phyloP scores from a whole-genome alignment of 768 basidiomycete genomes.

The Russula brevipes region DNA sequence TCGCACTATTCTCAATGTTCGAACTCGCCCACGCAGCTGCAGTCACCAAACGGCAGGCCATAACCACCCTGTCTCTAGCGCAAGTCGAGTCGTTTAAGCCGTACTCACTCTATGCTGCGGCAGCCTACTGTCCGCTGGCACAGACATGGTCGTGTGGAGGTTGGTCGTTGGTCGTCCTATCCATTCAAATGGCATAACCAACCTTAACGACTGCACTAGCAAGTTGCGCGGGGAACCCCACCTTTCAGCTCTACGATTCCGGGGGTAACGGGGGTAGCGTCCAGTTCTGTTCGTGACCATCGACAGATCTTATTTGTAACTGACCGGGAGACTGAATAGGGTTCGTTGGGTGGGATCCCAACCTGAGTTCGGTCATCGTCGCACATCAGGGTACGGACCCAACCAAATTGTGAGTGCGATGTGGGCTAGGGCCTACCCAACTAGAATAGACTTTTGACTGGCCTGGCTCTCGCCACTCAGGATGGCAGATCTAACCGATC shows the following conservation, averaged over 20 bases:
- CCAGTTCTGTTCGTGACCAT: slow-evolving; percentile 11
- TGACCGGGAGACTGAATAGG: slow-evolving; percentile 39
- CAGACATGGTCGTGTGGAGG: slow-evolving; percentile 51
- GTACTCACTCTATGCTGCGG: slow-evolving; percentile 47
- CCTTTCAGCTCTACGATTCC: slow-evolving; percentile 41
- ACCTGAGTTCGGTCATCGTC: slow-evolving; percentile 49
- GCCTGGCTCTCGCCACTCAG: not conserved
- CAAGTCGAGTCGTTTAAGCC: slow-evolving; percentile 44
- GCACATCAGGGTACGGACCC: slow-evolving; percentile 61
- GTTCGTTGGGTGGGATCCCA: slow-evolving; percentile 50
- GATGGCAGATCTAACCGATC: slow-evolving; percentile 39
- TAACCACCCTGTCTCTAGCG: not conserved
- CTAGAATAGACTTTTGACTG: not conserved
- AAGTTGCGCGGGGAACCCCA: slow-evolving; percentile 44
- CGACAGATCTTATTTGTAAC: slow-evolving; percentile 24
- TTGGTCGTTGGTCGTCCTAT: not conserved
- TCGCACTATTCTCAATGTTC: not conserved
- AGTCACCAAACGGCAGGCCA: not conserved
- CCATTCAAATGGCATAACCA: not conserved
- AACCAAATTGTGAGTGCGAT: slow-evolving; percentile 41
- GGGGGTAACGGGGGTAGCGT: slow-evolving; percentile 28
- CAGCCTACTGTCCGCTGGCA: slow-evolving; percentile 45
- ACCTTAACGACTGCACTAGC: slow-evolving; percentile 28
- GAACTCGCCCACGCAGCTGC: not conserved
- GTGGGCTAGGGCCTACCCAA: too few species aligned